phyloP scores from a whole-genome alignment of 805 yeast genomes.

The Myxozyma mucilagina region DNA sequence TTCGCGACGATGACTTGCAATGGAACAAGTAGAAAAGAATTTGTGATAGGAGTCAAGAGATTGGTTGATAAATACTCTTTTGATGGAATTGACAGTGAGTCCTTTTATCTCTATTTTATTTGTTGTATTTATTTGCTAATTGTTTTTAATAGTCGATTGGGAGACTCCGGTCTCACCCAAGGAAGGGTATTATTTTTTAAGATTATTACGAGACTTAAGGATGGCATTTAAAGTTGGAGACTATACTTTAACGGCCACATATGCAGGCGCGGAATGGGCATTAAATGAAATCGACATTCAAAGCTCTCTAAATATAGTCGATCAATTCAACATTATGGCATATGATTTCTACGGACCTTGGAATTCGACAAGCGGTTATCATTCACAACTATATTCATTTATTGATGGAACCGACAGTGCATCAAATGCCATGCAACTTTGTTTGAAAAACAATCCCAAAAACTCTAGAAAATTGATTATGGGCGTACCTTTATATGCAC shows the following conservation, averaged over 20 bases:
- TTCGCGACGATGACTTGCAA: constrained; percentile 51
- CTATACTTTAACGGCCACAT: constrained; percentile 18
- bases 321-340: constrained; percentile 68
- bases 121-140: neutral
- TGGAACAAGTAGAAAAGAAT: constrained; percentile 43
- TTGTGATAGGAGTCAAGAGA: constrained; percentile 51
- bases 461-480: constrained; percentile 55
- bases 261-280: constrained; percentile 24
- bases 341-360: constrained; percentile 84
- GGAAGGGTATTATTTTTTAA: constrained; percentile 50
- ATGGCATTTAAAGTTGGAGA: constrained; percentile 1
- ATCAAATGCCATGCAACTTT: constrained; percentile 47
- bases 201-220: constrained; percentile 47
- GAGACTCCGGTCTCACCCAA: constrained; percentile 64
- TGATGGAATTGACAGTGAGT: constrained; percentile 72
- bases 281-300: constrained; percentile 14
- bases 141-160: constrained; percentile 65
- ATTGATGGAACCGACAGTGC: constrained; percentile 41
- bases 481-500: constrained; percentile 87
- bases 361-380: constrained; percentile 63
- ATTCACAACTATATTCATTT: constrained; percentile 60
- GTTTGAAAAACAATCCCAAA: constrained; percentile 42
- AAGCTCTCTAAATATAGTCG: constrained; percentile 5
- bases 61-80: constrained; percentile 58
- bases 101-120: neutral